Evolutionary conservation across 371 early-diverging fungal species (phyloP).

Genomic region (Syncephalastrum contaminatum): DNA sequence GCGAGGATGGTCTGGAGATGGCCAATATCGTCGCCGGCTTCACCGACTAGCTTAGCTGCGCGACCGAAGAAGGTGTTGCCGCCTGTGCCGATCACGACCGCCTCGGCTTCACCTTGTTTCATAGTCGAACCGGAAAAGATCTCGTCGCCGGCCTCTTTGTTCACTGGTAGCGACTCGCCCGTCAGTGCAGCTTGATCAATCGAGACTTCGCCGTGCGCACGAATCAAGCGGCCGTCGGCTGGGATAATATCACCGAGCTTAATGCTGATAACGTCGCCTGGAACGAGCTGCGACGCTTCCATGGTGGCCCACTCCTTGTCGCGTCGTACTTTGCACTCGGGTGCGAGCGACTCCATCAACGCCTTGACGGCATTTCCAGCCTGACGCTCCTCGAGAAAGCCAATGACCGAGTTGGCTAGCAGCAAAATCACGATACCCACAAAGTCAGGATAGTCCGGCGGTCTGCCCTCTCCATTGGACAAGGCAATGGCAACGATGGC

Average conservation of each 20-base stretch:
- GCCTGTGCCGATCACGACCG: conserved; percentile 85
- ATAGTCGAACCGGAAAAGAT: conserved; percentile 80
- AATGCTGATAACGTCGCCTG: conserved; percentile 73
- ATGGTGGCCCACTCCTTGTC: conserved; percentile 55
- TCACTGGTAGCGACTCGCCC: conserved; percentile 76
- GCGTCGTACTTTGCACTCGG: conserved; percentile 69
- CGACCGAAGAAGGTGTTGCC: conserved; percentile 87
- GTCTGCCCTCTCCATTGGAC: conserved; percentile 61
- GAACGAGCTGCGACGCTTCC: conserved; percentile 60
- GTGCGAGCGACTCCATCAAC: conserved; percentile 71
- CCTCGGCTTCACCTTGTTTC: conserved; percentile 90
- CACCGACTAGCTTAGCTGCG: conserved; percentile 79
- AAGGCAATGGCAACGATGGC: conserved; percentile 70
- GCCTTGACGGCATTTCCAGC: conserved; percentile 78
- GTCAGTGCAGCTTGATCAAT: conserved; percentile 84
- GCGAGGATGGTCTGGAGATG: conserved; percentile 87
- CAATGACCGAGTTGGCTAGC: conserved; percentile 82
- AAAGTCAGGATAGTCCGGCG: conserved; percentile 83
- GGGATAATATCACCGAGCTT: conserved; percentile 80
- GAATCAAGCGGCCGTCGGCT: conserved; percentile 68
- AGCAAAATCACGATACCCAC: conserved; percentile 78
- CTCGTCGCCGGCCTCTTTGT: conserved; percentile 69
- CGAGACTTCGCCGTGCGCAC: conserved; percentile 45
- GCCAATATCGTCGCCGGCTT: conserved; percentile 78
- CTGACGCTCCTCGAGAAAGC: conserved; percentile 82